Base-by-base conservation (phyloP, 768 basidiomycete genomes). In the Leccinum rimulosum region DNA sequence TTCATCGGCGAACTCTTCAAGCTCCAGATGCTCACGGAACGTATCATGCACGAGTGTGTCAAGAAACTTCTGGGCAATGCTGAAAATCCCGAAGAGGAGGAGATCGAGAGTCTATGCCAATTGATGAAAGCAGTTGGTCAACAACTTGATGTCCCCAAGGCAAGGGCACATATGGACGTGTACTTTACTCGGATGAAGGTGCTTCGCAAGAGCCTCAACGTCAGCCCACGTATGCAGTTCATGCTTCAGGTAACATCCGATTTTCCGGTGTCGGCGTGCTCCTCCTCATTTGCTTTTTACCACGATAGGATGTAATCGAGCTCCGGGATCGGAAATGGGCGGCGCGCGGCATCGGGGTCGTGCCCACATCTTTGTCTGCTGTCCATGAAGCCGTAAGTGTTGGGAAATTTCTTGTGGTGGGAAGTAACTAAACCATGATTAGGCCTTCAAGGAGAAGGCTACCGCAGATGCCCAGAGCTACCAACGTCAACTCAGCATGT, bases 1-100 rank as follows among this genome's bases (percentile, higher is more conserved):
- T 95, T 99, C 78, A 98, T 98, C 63, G 95, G 96, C 63, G 96
- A 99, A 77, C 80, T 98, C 56, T 99, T 94, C 88, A 98, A 98
- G 78, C 80, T 99, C n/a, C 91, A 93, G 76, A 97, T 98, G 94
- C 79, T 98, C 56, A 95, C 94, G 52, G 93, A 95, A 77, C 88
- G 93, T 65, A 96, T 98, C 77, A 99, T 98, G 92, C 91, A 95
- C 79, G 91, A 94, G 75, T 99, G 95, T 80, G 87, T 98, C 71
- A 93, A 94, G 84, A 95, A 95, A 77, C 83, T 98, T 10, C 80
- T 98, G 12, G 84, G 88, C 56, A 98, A 99, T 70, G 89, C 95
- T 58, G 88, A 93, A 65, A 91, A 93, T 68, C 97, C 95, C 0
- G 95, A 98, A 69, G 96, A 98, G 76, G 96, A 98, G 77, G 95